Evolutionary conservation across 306 rosid species (phyloP).

Genomic region (Quercus agrifolia): DNA sequence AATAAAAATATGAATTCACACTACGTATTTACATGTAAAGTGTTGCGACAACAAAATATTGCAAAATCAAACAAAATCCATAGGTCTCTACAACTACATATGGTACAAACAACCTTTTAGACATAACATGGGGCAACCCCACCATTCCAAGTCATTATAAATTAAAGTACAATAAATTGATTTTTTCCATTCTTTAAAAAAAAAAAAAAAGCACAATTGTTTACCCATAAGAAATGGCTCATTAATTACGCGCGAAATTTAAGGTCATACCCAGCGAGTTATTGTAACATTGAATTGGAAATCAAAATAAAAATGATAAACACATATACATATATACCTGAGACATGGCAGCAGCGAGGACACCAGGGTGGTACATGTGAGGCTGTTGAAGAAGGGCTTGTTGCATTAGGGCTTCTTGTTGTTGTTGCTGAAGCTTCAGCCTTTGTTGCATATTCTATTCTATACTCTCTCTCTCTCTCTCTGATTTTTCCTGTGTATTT

Average conservation of each 20-base stretch:
- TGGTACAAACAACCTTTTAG: not conserved
- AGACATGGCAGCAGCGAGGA: conserved; percentile 72
- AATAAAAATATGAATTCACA: not conserved
- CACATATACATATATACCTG: conserved; percentile 26
- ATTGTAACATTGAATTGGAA: not conserved
- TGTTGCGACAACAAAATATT: not conserved
- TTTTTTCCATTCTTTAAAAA: not conserved
- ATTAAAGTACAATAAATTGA: not conserved
- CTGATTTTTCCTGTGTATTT: not conserved
- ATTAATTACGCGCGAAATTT: not conserved
- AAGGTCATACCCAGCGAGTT: too few species aligned
- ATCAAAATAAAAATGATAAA: not conserved
- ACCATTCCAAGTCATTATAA: not conserved
- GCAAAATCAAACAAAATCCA: not conserved
- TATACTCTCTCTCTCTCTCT: conserved; percentile 4
- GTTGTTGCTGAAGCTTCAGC: conserved; percentile 47
- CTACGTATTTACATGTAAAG: too few species aligned
- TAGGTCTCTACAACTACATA: not conserved
- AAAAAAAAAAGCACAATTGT: not conserved
- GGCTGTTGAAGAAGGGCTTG: conserved; percentile 78
- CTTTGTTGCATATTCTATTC: conserved; percentile 62
- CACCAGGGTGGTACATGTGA: conserved; percentile 73
- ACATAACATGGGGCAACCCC: not conserved
- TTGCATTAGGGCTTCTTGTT: conserved; percentile 53
- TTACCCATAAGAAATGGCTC: not conserved